A percentile compares a stretch with the other conserved stretches of the same genome.
Evolutionary conservation across 768 basidiomycete species (phyloP).

Genomic region (Suillus decipiens): DNA sequence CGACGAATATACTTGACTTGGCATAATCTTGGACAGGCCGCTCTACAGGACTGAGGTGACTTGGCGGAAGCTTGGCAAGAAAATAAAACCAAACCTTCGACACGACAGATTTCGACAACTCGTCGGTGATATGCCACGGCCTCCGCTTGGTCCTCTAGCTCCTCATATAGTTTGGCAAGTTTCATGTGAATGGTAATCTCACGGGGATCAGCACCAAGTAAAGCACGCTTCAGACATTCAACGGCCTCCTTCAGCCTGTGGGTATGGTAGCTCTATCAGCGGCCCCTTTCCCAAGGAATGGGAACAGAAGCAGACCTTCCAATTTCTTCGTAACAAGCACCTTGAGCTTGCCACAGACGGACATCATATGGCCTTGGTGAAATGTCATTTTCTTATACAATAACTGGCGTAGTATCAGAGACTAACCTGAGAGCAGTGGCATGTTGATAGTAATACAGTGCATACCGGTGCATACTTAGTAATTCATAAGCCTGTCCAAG

Average conservation of each 20-base stretch:
- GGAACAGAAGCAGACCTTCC: slow-evolving; percentile 55
- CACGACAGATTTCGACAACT: slow-evolving; percentile 64
- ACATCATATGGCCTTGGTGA: slow-evolving; percentile 85
- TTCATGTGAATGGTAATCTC: slow-evolving; percentile 74
- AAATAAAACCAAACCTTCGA: slow-evolving; percentile 44
- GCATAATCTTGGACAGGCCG: slow-evolving; percentile 78
- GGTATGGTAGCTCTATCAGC: slow-evolving; percentile 12
- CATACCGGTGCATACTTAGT: slow-evolving; percentile 95
- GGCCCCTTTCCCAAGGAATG: neutral
- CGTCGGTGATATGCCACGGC: slow-evolving; percentile 81
- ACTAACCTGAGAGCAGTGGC: slow-evolving; percentile 86
- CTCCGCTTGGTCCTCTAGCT: slow-evolving; percentile 64
- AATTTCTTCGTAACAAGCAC: slow-evolving; percentile 91
- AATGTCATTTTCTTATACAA: slow-evolving; percentile 4
- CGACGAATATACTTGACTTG: slow-evolving; percentile 82
- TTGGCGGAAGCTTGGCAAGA: slow-evolving; percentile 1
- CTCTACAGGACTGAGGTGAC: slow-evolving; percentile 41
- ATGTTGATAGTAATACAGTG: slow-evolving; percentile 94
- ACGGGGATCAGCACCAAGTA: slow-evolving; percentile 76
- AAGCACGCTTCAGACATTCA: slow-evolving; percentile 87
- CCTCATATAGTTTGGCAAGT: slow-evolving; percentile 70
- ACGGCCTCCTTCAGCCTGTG: slow-evolving; percentile 83
- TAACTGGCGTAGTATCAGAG: slow-evolving; percentile 4
- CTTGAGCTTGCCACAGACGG: slow-evolving; percentile 94
- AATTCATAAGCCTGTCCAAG: slow-evolving; percentile 98